Evolutionary conservation across 805 yeast genomes (phyloP), one percentile per base, ranked within the genome.

Genomic region (Ogataea philodendri): DNA sequence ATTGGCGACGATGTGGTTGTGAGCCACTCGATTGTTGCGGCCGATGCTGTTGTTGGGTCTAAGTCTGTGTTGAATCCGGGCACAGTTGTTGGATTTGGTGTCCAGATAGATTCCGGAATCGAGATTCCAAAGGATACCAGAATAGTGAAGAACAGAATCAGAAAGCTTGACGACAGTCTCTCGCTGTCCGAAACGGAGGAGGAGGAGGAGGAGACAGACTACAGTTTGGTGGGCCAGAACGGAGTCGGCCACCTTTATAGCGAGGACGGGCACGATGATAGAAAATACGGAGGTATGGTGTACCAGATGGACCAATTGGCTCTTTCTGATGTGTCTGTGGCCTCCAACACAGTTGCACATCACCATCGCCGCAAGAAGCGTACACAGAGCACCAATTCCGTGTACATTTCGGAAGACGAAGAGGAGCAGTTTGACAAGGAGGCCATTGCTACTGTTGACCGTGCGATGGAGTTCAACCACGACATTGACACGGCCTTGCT

Each of bases 381-480:
- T 47, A 59, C 64, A 3, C 60, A 49, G 24, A 60, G 66, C n/a
- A 51, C 60, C n/a, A 55, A 63, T 5, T 54, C 63, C 14, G 48
- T 51, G 15, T 52, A 48, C 18, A 59, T 72, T 6, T 73, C 72
- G 34, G 72, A 65, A 28, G 62, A 54, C 21, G 61, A 59, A 16
- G 60, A 52, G 44, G 95, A 85, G 58, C 86, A 83, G 55, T 90
- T 90, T 61, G 74, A 74, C 47, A 73, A 71, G 39, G 98, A 93
- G 67, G 98, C 96, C n/a, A 69, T 83, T 41, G 96, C 95, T 8
- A 87, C 97, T 0, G 84, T 93, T 20, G 86, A 81, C 49, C 74
- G 98, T 55, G 95, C 98, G 1, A 74, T 93, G 61, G 90, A 84
- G 49, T 82, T 89, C 54, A 84, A 87, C 59, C 98, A 93, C 61